Conservation (phyloP, 169 alveolate genomes). For the Plasmodium cynomolgi region DNA sequence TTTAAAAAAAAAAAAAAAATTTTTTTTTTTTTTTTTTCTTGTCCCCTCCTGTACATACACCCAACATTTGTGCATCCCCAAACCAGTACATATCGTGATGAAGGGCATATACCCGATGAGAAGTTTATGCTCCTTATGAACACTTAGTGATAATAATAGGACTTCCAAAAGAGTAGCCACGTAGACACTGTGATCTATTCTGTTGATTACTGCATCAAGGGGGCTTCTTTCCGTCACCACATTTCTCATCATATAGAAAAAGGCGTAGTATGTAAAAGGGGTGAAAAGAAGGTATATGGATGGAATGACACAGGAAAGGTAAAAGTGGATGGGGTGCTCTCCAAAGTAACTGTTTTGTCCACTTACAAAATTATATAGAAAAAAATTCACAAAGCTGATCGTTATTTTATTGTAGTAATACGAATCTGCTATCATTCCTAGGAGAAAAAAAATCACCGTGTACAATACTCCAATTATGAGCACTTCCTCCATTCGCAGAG, state of each 20-base stretch:
- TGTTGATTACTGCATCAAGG: background rate
- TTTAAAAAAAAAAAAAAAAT: background rate
- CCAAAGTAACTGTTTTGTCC: constrained; percentile 49
- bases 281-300: constrained; percentile 32
- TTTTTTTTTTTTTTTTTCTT: background rate
- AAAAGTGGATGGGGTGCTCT: constrained; percentile 17
- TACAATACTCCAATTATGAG: constrained; percentile 1
- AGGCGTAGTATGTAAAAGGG: constrained; percentile 20
- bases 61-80: background rate
- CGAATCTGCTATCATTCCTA: constrained; percentile 26
- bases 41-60: background rate
- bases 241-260: background rate
- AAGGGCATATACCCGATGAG: constrained; percentile 48
- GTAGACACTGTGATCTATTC: constrained; percentile 33
- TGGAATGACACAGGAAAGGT: constrained; percentile 24
- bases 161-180: constrained; percentile 50
- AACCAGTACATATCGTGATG: constrained; percentile 9
- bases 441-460: constrained; percentile 5
- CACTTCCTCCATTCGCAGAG: constrained; percentile 9
- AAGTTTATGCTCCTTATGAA: constrained; percentile 56
- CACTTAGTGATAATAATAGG: constrained; percentile 36
- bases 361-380: constrained; percentile 46
- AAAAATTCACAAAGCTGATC: constrained; percentile 15
- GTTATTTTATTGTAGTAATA: constrained; percentile 49
- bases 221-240: constrained; percentile 3